A percentile compares a stretch with the other conserved stretches of the same genome.
Evolutionary conservation across 148 eudicot species (phyloP).

Genomic region (Fallopia convolvulus): DNA sequence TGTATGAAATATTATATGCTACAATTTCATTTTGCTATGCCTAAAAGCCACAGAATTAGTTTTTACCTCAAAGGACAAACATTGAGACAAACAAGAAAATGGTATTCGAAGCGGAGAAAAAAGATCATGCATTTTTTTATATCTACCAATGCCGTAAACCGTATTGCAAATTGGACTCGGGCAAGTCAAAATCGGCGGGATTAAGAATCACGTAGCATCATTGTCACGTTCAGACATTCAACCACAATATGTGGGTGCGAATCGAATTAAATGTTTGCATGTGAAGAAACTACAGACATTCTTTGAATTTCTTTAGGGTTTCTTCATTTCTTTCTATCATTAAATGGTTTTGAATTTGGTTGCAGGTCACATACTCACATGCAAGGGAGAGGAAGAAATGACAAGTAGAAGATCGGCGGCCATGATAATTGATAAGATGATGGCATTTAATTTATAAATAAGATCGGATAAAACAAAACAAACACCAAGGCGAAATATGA

Average conservation of each 20-base stretch:
- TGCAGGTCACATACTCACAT: constrained; percentile 9
- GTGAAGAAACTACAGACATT: neutral
- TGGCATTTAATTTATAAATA: neutral
- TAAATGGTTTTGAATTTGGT: neutral
- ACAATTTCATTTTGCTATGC: too few relatives aligned
- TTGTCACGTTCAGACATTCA: constrained; percentile 5
- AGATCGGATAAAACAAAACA: neutral
- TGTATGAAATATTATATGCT: neutral
- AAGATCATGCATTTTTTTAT: too few relatives aligned
- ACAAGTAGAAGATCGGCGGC: constrained; percentile 7
- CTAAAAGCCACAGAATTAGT: too few relatives aligned
- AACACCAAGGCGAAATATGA: neutral
- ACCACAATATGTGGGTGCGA: neutral
- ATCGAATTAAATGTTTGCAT: neutral
- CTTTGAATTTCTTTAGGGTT: neutral
- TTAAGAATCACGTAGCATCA: neutral
- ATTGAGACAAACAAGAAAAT: too few relatives aligned
- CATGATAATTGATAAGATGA: neutral
- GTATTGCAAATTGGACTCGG: neutral
- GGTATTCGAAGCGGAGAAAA: too few relatives aligned
- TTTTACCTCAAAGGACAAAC: too few relatives aligned
- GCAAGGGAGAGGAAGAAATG: neutral
- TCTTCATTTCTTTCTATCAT: neutral
- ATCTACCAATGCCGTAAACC: neutral
- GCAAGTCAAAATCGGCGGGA: neutral